Base-by-base conservation (phyloP, 2,329 filamentous ascomycete species). In the Sporothrix protearum region DNA sequence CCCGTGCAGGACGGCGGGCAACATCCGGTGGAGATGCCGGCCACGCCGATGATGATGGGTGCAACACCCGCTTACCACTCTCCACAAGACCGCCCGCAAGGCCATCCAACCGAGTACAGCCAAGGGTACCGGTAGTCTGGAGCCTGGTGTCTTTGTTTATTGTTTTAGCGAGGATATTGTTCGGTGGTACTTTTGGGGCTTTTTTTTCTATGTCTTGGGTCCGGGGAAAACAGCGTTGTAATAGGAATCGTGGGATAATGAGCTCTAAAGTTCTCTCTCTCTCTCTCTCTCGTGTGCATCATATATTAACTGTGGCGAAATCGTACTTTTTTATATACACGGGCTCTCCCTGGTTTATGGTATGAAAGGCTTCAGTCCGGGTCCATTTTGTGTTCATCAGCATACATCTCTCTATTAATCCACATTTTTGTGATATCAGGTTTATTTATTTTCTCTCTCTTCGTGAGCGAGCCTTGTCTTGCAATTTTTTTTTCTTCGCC, bases 1-100 rank as follows among this genome's bases (percentile, higher is more conserved):
- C 85, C 85, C 8, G 80, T 85, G 33, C 86, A 80, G 6, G 79
- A 73, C 22, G 74, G 70, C 42, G 73, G 70, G 28, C 57, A 45
- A 1, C 28, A 57, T 42, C 75, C 76, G 0, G 75, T 74, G 12
- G 78, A 79, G 73, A 77, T 80, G 75, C 76, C 77, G 0, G 75
- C 74, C 9, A 73, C 74, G 14, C 73, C 75, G 1, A 68, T 75
- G 3, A 71, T 47, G 9, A n/a, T 22, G 22, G 39, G 12, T 3
- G 51, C 39, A 8, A 22, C n/a, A 6, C 47, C 66, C 2, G 67
- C 25, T 33, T 57, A 63, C 39, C 63, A 66, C 9, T n/a, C 53
- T 3, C 53, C 42, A 33, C 59, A 63, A 14, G 64, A 66, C 9
- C 30, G 55, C 2, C 53, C 42, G 28, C 59, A 63, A 14, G 64